Evolutionary conservation across 2,329 filamentous ascomycete genomes (phyloP), one percentile per base, ranked within the genome.

Genomic region (Cercospora sp.): DNA sequence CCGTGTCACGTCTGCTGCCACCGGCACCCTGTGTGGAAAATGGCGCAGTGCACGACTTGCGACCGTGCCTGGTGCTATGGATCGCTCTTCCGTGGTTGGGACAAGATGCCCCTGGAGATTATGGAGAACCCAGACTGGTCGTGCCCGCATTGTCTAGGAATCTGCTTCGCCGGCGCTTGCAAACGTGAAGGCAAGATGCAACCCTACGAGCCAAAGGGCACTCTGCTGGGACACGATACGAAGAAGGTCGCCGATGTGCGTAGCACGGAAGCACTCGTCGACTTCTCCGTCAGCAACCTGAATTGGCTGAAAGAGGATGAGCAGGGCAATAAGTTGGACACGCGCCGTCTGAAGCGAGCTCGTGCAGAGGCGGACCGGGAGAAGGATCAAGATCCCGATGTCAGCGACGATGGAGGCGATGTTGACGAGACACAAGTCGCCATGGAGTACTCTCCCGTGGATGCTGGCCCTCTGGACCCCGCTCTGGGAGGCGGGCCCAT

Each of bases 201-300:
- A 5, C 91, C 94, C 0, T 97, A 97, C 75, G 88, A 91, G 62
- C 95, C 95, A 0, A 95, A 92, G 75, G 92, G 91, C 66, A 97
- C 93, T 0, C 84, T 94, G 1, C 86, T 98, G 2, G 95, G 95
- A 0, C 93, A 97, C 74, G 93, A 98, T 73, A 99, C 95, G 0
- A 91, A 89, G 64, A 90, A 91, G 36, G 89, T 98, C 60, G 94
- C 95, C 2, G 95, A 99, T 79, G 90, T 92, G 62, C 89, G 95
- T 68, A 97, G 94, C 75, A 89, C 97, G 5, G 94, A 98, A 78
- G 90, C 89, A 26, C 85, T 98, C 23, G 93, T 98, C 8, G 93
- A 98, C 77, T 97, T 97, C 79, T 89, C 91, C 28, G 85, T 92
- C 48, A 94, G 96, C 63, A 99, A 99, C 77, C 83, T 97, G 28